A percentile compares a stretch with the other conserved stretches of the same genome.
Conservation (phyloP, 495 filamentous ascomycete genomes). For the Podospora appendiculata region DNA sequence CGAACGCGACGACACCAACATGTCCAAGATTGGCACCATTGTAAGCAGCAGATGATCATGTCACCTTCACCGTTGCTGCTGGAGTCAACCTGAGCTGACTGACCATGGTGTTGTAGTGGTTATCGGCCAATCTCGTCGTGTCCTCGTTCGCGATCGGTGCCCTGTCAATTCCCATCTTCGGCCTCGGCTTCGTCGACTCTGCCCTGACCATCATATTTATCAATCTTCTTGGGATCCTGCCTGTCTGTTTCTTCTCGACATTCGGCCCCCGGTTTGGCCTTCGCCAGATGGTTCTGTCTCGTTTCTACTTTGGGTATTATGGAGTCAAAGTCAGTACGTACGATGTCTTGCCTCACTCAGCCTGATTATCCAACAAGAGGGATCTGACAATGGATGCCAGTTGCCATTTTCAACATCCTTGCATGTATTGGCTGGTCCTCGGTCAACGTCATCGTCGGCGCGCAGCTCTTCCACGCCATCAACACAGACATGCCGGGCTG, state of each 20-base stretch:
- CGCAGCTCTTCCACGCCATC: constrained; percentile 71
- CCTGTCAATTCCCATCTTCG: constrained; percentile 58
- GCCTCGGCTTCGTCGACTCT: constrained; percentile 68
- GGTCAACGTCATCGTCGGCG: constrained; percentile 75
- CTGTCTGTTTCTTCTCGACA: constrained; percentile 73
- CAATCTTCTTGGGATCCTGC: constrained; percentile 66
- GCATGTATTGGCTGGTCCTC: constrained; percentile 73
- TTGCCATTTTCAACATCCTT: constrained; percentile 68
- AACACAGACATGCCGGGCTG: constrained; percentile 62
- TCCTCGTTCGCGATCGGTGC: constrained; percentile 76
- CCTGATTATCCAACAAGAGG: too few relatives aligned
- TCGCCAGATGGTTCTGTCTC: constrained; percentile 78
- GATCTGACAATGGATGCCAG: too few relatives aligned
- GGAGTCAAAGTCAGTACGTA: constrained; percentile 44
- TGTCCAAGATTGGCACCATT: constrained; percentile 67
- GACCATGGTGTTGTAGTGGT: constrained; percentile 48
- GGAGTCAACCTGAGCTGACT: neutral
- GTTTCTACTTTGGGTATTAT: constrained; percentile 74
- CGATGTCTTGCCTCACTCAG: too few relatives aligned
- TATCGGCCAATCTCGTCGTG: constrained; percentile 78
- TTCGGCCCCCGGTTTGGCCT: constrained; percentile 73
- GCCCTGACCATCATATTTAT: constrained; percentile 66
- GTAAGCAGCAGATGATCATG: constrained; percentile 37
- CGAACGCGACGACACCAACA: constrained; percentile 60
- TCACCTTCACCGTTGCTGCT: neutral